Conservation (phyloP, 768 basidiomycete genomes). For the Termitomyces sp. region DNA sequence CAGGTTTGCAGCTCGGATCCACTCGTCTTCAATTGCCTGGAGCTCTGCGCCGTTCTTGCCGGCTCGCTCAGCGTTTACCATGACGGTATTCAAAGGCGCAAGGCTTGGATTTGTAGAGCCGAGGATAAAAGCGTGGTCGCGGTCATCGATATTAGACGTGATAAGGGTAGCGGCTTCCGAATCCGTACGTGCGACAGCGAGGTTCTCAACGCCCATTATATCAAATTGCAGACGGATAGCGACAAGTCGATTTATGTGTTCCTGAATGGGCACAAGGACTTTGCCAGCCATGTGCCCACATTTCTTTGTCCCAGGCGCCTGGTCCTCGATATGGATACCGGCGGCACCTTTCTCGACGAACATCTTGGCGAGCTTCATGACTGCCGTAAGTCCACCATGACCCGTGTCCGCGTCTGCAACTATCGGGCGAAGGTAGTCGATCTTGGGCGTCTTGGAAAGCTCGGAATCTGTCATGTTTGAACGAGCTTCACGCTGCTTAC, state of each 20-base stretch:
- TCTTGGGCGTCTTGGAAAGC: conserved; percentile 57
- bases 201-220: conserved; percentile 96
- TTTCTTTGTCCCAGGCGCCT: conserved; percentile 97
- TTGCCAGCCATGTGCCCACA: conserved; percentile 94
- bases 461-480: conserved; percentile 64
- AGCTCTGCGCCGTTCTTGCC: conserved; percentile 78
- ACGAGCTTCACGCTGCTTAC: conserved; percentile 86
- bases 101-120: conserved; percentile 77
- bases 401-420: conserved; percentile 98
- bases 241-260: conserved; percentile 97
- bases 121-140: conserved; percentile 97
- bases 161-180: conserved; percentile 97
- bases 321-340: conserved; percentile 97
- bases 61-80: conserved; percentile 77
- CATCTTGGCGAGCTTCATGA: conserved; percentile 98
- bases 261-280: conserved; percentile 93
- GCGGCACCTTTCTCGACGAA: conserved; percentile 99
- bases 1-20: conserved; percentile 74
- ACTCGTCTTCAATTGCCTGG: conserved; percentile 85
- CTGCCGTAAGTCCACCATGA: conserved; percentile 95
- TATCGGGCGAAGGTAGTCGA: conserved; percentile 93
- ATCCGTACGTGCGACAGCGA: conserved; percentile 91
- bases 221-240: conserved; percentile 97
- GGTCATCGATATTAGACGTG: conserved; percentile 91
- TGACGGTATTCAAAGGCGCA: conserved; percentile 66